Base-by-base conservation (phyloP, 2,329 filamentous ascomycete species). In the Trichothecium sympodiale region DNA sequence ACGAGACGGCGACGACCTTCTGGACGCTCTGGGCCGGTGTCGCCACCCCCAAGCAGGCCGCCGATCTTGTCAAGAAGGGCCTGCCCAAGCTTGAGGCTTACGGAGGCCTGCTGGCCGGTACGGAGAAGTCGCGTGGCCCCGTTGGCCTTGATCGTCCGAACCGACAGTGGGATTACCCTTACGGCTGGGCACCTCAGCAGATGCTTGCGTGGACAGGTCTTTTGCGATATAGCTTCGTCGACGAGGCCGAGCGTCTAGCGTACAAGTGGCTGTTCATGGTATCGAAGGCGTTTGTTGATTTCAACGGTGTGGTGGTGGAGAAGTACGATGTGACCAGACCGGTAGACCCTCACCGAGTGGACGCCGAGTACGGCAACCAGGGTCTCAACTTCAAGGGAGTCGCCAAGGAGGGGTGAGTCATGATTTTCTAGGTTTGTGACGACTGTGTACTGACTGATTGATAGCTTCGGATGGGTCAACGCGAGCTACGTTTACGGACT, bases 231-330 rank as follows among this genome's bases (percentile, higher is more conserved):
- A 87, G 88, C 37, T 96, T 94, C 55, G 78, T 81, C 18, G 83
- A 89, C 17, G 88, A 95, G 42, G 87, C 87, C 2, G 83, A 94
- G 61, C 71, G 87, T 25, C 62, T 98, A 44, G 83, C 86, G 1
- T 98, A 98, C 61, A 87, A 91, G 59, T 98, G 91, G 91, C 64
- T 95, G 36, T 94, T 88, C 57, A 96, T 96, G 89, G 87, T 95
- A 51, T 95, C 86, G 39, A 95, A 94, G 61, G 88, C 91, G 0
- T 96, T 96, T 62, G 88, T 95, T 41, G 89, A 98, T 57, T 96
- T 89, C 68, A 96, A 96, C 54, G 91, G 91, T 28, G 87, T 95
- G 8, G 89, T 98, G 2, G 91, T 96, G 5, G 91, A 98, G 62
- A 98, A 98, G 65, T 98, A 98, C 64, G 85, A 98, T 59, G 91